These are phyloP conservation scores for Colletotrichum viniferum DNA, from an alignment of 2,329 filamentous ascomycete genomes.

Conservation along the genomic window DNA sequence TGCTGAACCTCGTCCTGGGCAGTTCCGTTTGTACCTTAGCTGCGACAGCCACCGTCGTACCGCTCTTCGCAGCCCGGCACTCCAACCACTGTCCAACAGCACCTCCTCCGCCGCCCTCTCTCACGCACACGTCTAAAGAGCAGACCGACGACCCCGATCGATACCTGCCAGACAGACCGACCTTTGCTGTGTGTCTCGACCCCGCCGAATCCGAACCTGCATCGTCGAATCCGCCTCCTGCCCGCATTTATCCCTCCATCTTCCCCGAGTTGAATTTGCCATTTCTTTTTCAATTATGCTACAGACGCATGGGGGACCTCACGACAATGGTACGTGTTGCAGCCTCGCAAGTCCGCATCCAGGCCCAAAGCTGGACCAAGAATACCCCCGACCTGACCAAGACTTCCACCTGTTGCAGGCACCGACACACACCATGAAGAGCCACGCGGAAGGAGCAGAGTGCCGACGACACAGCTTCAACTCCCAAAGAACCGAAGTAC, in stretches of 20 bases:
- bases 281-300: constrained; percentile 40
- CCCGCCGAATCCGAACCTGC: constrained; percentile 21
- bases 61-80: neutral
- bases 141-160: constrained; percentile 9
- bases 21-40: constrained; percentile 13
- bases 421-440: constrained; percentile 43
- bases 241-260: constrained; percentile 6
- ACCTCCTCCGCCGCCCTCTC: neutral
- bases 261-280: constrained; percentile 6
- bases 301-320: constrained; percentile 46
- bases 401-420: constrained; percentile 36
- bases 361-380: neutral
- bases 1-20: neutral
- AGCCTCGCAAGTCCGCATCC: neutral
- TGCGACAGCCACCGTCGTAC: constrained; percentile 14
- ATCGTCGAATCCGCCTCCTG: constrained; percentile 17
- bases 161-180: constrained; percentile 1
- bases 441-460: constrained; percentile 47
- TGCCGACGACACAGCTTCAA: constrained; percentile 49
- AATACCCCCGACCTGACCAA: neutral
- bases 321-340: constrained; percentile 41
- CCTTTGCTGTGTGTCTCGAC: constrained; percentile 16
- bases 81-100: constrained; percentile 1
- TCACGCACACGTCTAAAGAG: neutral
- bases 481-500: constrained; percentile 70